Evolutionary conservation across 192 early-diverging fungal genomes (phyloP).

Genomic region (Funneliformis mosseae): DNA sequence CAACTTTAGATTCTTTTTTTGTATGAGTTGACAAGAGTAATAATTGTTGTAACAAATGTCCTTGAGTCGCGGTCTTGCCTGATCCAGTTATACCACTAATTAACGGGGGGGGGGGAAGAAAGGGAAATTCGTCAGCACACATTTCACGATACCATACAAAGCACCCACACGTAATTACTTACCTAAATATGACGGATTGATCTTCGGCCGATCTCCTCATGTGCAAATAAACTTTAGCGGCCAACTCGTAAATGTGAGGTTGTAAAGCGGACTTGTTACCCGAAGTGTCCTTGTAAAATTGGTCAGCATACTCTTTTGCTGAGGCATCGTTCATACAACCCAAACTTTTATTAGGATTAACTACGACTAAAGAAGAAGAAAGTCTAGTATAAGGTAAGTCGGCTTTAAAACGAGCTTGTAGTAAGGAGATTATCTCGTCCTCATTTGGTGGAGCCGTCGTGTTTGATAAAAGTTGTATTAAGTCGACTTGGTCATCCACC

Average conservation of each 20-base stretch:
- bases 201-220: slow-evolving; percentile 68
- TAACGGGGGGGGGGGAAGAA: not conserved
- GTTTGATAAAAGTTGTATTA: slow-evolving; percentile 42
- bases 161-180: slow-evolving; percentile 36
- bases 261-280: slow-evolving; percentile 39
- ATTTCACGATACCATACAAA: not conserved
- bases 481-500: slow-evolving; percentile 34
- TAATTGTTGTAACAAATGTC: slow-evolving; percentile 73
- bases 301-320: slow-evolving; percentile 56
- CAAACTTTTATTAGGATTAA: slow-evolving; percentile 51
- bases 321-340: slow-evolving; percentile 47
- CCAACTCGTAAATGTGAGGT: slow-evolving; percentile 72
- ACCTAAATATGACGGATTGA: slow-evolving; percentile 67
- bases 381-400: slow-evolving; percentile 57
- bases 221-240: slow-evolving; percentile 69
- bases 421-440: slow-evolving; percentile 47
- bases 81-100: slow-evolving; percentile 82
- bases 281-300: slow-evolving; percentile 44
- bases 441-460: slow-evolving; percentile 36
- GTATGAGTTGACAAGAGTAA: slow-evolving; percentile 71
- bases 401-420: slow-evolving; percentile 51
- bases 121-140: not conserved
- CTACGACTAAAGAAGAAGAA: slow-evolving; percentile 49
- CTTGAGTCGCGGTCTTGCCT: slow-evolving; percentile 81
- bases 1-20: slow-evolving; percentile 75